Evolutionary conservation across 768 basidiomycete genomes (phyloP), one percentile per base, ranked within the genome.

Genomic region (Cystobasidium tubakii): DNA sequence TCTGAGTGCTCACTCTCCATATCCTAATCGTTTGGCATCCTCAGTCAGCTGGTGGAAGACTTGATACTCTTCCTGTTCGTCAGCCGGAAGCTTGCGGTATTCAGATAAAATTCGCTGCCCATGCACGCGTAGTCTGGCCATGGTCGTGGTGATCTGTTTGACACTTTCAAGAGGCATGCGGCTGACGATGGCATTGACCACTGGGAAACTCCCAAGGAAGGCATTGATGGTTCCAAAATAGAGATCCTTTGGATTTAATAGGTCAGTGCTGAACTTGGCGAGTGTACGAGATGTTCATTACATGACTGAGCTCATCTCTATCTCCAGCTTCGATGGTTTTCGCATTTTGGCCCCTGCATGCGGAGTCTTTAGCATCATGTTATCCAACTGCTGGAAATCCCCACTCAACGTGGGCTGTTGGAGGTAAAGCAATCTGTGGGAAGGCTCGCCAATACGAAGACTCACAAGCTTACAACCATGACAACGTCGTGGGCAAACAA

Each of bases 1-100:
- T n/a, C 21, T n/a, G 53, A 6, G 27, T 54, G 21, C 53, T 54
- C 33, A 63, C 39, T 42, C 62, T 23, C 15, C 25, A 63, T 63
- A 42, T 27, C 50, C 66, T 7, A 43, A 23, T 50, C 31, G 21
- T 12, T 62, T 23, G 33, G 66, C 66, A 67, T 67, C 66, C 31
- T 67, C 66, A 23, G 4, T n/a, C 6, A 67, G n/a, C 25, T 50
- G 66, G 21, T 67, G 66, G n/a, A 67, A 43, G 43, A 67, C 53
- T 29, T 31, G 39, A 60, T 29, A 33, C 27, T 67, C 66, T 25
- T 12, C 25, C 31, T 67, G 33, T 15, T 67, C 66, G 6, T 67
- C 66, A 6, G 17, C n/a, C 9, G 66, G 42, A n/a, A n/a, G 42
- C 27, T 27, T 33, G 9, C 66, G 66, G 62, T 67, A 60, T 9